Evolutionary conservation across 208 protist species (phyloP), one percentile per base, ranked within the genome.

Genomic region (Crithidia fasciculata): DNA sequence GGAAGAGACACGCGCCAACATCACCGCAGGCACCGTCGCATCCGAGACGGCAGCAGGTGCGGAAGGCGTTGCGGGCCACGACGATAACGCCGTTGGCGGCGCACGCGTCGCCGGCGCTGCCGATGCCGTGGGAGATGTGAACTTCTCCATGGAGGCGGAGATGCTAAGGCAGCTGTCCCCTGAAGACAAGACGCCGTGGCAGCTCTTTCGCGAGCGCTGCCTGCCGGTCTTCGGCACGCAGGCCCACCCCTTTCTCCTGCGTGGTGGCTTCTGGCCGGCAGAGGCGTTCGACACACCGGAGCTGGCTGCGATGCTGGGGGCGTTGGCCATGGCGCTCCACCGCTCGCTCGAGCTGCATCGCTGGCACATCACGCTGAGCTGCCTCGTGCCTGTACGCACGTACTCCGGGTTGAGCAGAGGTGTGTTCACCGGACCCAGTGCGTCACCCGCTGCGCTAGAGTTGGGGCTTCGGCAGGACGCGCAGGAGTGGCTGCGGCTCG

Each of bases 211-310:
- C 63, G 88, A 93, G 69, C 78, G 87, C 41, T 97, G 92, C 66
- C 69, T 93, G 62, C 92, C 92, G 6, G 59, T 94, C 28, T 93
- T 95, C 53, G 85, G 82, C 60, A 89, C 80, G 43, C 58, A 78
- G 76, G 90, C 89, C 18, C 90, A 95, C 72, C 87, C 89, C 18
- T 94, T 94, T 68, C 80, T 97, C 43, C 82, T 97, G 19, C 87
- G 90, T 28, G 92, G 92, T 43, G 93, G 93, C 74, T 97, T 97
- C 78, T 97, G 92, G 90, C 88, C 89, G 15, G 88, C 83, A 70
- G 73, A 88, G 16, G 87, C 92, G 28, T 97, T 95, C 72, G 90
- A 97, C 49, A 92, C 87, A 50, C 89, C 92, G 5, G 80, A 90
- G 49, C 72, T 97, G 18, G 87, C 85, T 5, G 68, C 76, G 44